Conservation (phyloP, 2,329 filamentous ascomycete genomes). For the Hortaea werneckii region DNA sequence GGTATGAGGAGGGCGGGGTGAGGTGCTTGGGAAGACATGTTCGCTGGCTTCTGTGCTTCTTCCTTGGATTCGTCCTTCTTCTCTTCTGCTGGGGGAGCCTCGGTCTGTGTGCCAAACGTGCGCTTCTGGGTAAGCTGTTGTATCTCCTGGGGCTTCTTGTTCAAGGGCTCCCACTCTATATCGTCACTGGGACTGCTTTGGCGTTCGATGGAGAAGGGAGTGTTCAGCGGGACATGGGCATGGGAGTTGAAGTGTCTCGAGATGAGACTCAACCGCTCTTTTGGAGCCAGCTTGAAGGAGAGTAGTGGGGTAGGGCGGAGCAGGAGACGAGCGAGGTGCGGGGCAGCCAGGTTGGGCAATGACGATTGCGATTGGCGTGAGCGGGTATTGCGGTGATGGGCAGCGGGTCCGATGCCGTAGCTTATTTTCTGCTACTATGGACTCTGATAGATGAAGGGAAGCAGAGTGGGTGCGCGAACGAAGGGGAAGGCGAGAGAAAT, state of each 20-base stretch:
- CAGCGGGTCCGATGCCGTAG: too few species aligned
- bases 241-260: slow-evolving; percentile 49
- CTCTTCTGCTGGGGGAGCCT: slow-evolving; percentile 16
- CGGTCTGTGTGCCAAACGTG: slow-evolving; percentile 16
- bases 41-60: slow-evolving; percentile 15
- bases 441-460: neutral
- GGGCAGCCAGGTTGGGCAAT: slow-evolving; percentile 11
- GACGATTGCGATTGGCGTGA: slow-evolving; percentile 3
- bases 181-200: slow-evolving; percentile 43
- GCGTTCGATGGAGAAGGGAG: slow-evolving; percentile 53
- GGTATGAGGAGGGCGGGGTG: slow-evolving; percentile 82
- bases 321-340: slow-evolving; percentile 8
- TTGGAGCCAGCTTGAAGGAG: slow-evolving; percentile 34
- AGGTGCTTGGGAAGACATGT: slow-evolving; percentile 48
- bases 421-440: too few species aligned
- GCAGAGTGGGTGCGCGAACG: neutral
- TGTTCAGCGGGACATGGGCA: slow-evolving; percentile 49
- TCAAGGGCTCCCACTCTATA: slow-evolving; percentile 32
- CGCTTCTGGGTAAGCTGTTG: slow-evolving; percentile 15
- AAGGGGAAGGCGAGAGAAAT: too few species aligned
- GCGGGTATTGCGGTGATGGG: neutral
- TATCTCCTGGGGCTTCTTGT: slow-evolving; percentile 4
- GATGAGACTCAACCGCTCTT: slow-evolving; percentile 42
- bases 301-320: slow-evolving; percentile 6
- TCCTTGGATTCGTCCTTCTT: slow-evolving; percentile 14